Evolutionary conservation across 2,329 filamentous ascomycete species (phyloP).

Genomic region (Rugonectria rugulosa): DNA sequence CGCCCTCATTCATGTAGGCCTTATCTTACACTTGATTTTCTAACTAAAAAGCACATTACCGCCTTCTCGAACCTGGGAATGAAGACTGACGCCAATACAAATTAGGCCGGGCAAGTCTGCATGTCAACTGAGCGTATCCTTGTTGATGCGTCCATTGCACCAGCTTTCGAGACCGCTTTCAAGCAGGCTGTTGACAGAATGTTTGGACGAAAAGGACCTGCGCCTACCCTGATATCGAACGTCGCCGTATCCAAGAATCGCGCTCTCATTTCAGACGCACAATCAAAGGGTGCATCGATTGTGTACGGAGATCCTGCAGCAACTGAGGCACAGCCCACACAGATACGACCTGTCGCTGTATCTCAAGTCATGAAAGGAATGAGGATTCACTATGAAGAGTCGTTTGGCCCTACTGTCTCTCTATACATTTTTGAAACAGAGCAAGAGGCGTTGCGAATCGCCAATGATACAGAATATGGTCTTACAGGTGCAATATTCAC

Average conservation of each 20-base stretch:
- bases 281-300: constrained; percentile 62
- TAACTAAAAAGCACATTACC: too few relatives aligned
- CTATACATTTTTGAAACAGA: constrained; percentile 69
- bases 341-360: constrained; percentile 70
- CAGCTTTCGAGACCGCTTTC: constrained; percentile 52
- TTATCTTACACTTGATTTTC: too few relatives aligned
- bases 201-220: not conserved
- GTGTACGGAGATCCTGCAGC: constrained; percentile 46
- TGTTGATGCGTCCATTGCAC: constrained; percentile 55
- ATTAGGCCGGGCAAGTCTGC: constrained; percentile 73
- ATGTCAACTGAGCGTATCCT: constrained; percentile 82
- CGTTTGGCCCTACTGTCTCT: constrained; percentile 76
- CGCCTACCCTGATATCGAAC: too few relatives aligned
- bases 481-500: constrained; percentile 76
- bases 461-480: constrained; percentile 83
- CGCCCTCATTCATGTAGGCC: constrained; percentile 55
- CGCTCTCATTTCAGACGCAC: too few relatives aligned
- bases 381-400: constrained; percentile 61
- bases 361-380: constrained; percentile 60
- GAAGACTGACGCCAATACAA: too few relatives aligned
- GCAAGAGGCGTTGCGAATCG: constrained; percentile 74
- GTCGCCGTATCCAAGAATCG: too few relatives aligned
- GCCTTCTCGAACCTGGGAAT: too few relatives aligned
- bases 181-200: constrained; percentile 46
- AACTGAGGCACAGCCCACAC: constrained; percentile 40